phyloP scores from a whole-genome alignment of 768 basidiomycete genomes.

The Russula vinacea region DNA sequence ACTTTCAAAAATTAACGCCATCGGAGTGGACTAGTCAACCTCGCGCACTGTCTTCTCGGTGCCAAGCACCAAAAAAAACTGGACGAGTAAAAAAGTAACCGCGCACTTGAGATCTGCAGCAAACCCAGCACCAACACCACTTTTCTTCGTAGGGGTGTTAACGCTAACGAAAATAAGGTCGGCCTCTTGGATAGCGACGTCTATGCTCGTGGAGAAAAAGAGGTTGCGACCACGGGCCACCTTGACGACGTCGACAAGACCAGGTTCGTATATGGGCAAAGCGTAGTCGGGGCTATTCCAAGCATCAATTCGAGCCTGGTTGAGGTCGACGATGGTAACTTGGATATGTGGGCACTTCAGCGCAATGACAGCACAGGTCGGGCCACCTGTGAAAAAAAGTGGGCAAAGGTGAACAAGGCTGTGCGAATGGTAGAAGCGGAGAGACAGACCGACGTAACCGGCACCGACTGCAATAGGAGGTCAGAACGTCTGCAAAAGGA shows the following conservation, averaged over 20 bases:
- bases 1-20: not conserved
- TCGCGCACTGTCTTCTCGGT: not conserved
- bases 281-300: slow-evolving; percentile 88
- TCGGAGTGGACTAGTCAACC: not conserved
- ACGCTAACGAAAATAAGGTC: slow-evolving; percentile 98
- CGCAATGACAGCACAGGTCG: slow-evolving; percentile 93
- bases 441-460: slow-evolving; percentile 82
- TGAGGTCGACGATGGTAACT: slow-evolving; percentile 98
- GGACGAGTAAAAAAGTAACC: slow-evolving; percentile 2
- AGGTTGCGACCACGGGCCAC: slow-evolving; percentile 88
- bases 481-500: slow-evolving; percentile 25
- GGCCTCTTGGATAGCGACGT: slow-evolving; percentile 88
- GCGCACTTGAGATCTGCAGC: slow-evolving; percentile 97
- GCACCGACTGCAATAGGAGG: slow-evolving; percentile 59
- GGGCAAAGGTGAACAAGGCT: not conserved
- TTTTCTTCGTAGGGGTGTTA: slow-evolving; percentile 99
- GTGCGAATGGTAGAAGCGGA: not conserved
- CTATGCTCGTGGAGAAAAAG: slow-evolving; percentile 95
- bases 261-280: slow-evolving; percentile 97
- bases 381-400: slow-evolving; percentile 61
- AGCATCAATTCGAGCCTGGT: slow-evolving; percentile 89
- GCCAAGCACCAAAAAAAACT: not conserved
- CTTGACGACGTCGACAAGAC: slow-evolving; percentile 87
- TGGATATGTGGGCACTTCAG: slow-evolving; percentile 88
- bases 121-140: slow-evolving; percentile 94